A percentile compares a stretch with the other conserved stretches of the same genome.
phyloP scores from a whole-genome alignment of 345 rosid genomes.

The Eucalyptus pumila region DNA sequence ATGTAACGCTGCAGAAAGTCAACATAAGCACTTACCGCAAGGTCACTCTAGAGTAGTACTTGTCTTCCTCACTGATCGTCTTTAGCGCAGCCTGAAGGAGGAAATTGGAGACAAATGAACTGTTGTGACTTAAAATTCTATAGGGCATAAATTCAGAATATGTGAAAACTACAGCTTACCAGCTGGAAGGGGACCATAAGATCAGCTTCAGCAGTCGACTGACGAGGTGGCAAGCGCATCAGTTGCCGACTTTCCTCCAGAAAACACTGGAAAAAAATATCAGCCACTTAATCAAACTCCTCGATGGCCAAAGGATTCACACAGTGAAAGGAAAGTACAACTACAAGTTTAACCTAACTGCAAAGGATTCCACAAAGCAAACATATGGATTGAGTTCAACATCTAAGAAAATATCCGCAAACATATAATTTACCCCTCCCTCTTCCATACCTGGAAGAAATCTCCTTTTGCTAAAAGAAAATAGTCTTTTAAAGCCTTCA shows the following conservation, averaged over 20 bases:
- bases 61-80: constrained; percentile 88
- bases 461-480: constrained; percentile 96
- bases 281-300: not conserved
- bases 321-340: not conserved
- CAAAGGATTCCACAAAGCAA: not conserved
- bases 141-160: not conserved
- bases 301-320: not conserved
- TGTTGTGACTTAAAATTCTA: not conserved
- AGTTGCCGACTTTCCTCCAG: constrained; percentile 91
- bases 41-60: constrained; percentile 73
- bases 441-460: constrained; percentile 76
- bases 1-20: not conserved
- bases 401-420: not conserved
- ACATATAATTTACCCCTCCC: not conserved
- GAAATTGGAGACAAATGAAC: not conserved
- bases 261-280: constrained; percentile 47
- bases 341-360: not conserved
- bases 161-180: constrained; percentile 22
- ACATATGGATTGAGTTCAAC: not conserved
- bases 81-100: constrained; percentile 74
- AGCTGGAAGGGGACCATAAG: constrained; percentile 93
- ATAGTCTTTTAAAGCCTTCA: constrained; percentile 92
- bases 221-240: constrained; percentile 97
- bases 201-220: constrained; percentile 95
- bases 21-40: constrained; percentile 33